Conservation (phyloP, 768 basidiomycete genomes). For the Boletus rex-veris region DNA sequence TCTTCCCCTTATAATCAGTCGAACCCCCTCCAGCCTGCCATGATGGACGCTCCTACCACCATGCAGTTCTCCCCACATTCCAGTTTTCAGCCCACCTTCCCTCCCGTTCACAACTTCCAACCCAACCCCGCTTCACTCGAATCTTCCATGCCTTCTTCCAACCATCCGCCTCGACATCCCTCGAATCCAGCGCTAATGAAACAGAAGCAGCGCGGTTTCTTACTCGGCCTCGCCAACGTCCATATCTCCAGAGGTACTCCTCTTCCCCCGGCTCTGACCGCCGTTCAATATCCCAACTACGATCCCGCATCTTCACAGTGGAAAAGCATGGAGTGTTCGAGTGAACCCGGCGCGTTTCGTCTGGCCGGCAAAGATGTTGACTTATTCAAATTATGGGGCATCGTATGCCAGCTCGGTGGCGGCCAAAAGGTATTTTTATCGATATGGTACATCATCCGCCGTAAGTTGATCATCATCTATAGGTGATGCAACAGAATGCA, state of each 20-base stretch:
- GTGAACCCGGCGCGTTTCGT: slow-evolving; percentile 60
- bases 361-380: slow-evolving; percentile 74
- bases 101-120: slow-evolving; percentile 34
- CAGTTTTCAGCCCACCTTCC: slow-evolving; percentile 45
- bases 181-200: slow-evolving; percentile 38
- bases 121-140: slow-evolving; percentile 42
- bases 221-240: slow-evolving; percentile 54
- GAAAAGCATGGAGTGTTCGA: slow-evolving; percentile 60
- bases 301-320: slow-evolving; percentile 63
- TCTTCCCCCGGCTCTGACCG: slow-evolving; percentile 72
- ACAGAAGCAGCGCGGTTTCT: slow-evolving; percentile 58
- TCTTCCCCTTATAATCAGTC: slow-evolving; percentile 30
- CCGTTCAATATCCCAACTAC: slow-evolving; percentile 52
- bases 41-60: slow-evolving; percentile 36
- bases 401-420: slow-evolving; percentile 61
- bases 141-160: slow-evolving; percentile 40
- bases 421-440: slow-evolving; percentile 49
- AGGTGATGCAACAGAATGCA: slow-evolving; percentile 51
- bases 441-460: slow-evolving; percentile 10
- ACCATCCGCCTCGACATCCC: slow-evolving; percentile 37
- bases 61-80: slow-evolving; percentile 45
- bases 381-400: slow-evolving; percentile 68
- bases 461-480: slow-evolving; percentile 9
- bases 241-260: slow-evolving; percentile 59
- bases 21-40: slow-evolving; percentile 37